Evolutionary conservation across 345 rosid species (phyloP), one percentile per base, ranked within the genome.

Genomic region (Lagerstroemia speciosa): DNA sequence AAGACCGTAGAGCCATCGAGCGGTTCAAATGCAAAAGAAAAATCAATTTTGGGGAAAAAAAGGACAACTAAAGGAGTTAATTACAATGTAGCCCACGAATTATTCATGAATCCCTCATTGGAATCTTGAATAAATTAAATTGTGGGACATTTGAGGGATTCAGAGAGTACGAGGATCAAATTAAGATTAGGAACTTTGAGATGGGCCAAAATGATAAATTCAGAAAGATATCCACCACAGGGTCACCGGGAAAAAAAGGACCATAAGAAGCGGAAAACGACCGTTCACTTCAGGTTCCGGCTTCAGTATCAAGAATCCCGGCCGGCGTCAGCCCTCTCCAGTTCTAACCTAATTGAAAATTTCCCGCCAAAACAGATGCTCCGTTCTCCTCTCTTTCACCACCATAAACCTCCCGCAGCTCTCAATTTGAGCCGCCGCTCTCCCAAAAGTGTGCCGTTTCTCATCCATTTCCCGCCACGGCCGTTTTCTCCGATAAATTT

Each of bases 311-410:
- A 16, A 9, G 11, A 34, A 58, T 26, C 12, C 29, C 60, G 30
- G 10, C 26, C 60, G 34, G 34, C 63, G 19, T 1, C 63, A 27
- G 7, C 60, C 60, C 11, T 58, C 14, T 5, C 30, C 7, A 3
- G 29, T 8, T 6, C 24, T 60, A 33, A 15, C 20, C 38, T 40
- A 33, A 32, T 33, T 31, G 31, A 27, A 26, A n/a, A 11, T 53
- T 67, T 52, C 70, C 70, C 45, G 70, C 70, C 70, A 67, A 52
- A 33, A 16, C 63, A 38, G 45, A 67, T 67, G 70, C 46, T 37
- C 70, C 60, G 70, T 8, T 33, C 70, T 20, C 62, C 41, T 2
- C 20, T n/a, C 43, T 36, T 14, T 19, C 70, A 36, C 62, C 46
- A 14, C 63, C 34, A 58, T 20, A 29, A 26, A 6, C 63, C 34